Evolutionary conservation across 768 basidiomycete species (phyloP).

Genomic region (Leccinum disarticulatum): DNA sequence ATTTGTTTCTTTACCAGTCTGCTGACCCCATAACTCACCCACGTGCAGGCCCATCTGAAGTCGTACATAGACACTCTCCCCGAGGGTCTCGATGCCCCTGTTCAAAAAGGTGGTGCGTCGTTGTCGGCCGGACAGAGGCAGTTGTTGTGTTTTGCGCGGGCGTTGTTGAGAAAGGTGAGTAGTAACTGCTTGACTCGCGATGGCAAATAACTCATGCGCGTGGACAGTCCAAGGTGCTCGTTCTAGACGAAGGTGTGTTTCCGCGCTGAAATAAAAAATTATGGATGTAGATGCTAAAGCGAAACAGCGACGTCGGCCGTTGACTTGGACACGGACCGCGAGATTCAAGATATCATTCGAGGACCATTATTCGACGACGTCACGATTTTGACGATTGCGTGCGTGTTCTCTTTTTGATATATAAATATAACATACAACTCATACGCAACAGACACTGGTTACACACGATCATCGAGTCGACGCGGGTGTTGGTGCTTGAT

Average conservation of each 20-base stretch:
- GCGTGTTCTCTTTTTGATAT: conserved; percentile 28
- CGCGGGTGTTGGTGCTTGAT: conserved; percentile 80
- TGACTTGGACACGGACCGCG: conserved; percentile 85
- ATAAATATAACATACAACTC: neutral
- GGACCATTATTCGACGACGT: conserved; percentile 75
- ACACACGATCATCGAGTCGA: conserved; percentile 82
- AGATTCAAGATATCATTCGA: conserved; percentile 84
- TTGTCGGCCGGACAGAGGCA: conserved; percentile 86
- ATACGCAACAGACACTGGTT: conserved; percentile 57
- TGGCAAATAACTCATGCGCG: neutral
- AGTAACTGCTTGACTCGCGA: neutral
- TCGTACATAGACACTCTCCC: conserved; percentile 64
- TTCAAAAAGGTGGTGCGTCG: conserved; percentile 79
- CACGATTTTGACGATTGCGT: conserved; percentile 88
- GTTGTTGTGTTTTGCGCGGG: conserved; percentile 85
- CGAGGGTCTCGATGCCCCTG: conserved; percentile 67
- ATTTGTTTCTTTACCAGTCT: too few relatives aligned
- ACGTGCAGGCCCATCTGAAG: conserved; percentile 58
- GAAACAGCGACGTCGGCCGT: conserved; percentile 79
- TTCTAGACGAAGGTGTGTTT: conserved; percentile 82
- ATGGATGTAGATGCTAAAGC: neutral
- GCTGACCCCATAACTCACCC: neutral
- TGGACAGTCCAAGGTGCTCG: conserved; percentile 73
- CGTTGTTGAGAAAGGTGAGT: conserved; percentile 69
- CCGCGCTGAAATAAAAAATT: neutral